Evolutionary conservation across 75 land plant genomes (phyloP).

Genomic region (Larix kaempferi): DNA sequence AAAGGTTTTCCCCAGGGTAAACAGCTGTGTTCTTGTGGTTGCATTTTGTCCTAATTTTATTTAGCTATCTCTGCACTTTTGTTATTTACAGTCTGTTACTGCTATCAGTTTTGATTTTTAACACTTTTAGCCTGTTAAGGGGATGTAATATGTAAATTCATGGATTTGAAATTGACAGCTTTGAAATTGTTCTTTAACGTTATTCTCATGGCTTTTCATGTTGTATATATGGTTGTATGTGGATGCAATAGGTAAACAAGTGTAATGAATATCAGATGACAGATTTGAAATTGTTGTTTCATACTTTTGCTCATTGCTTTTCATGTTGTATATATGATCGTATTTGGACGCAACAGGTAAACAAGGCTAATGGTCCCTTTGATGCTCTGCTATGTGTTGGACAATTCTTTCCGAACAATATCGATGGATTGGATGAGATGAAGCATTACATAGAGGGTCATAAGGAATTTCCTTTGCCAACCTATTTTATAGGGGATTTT

Average conservation of each 20-base stretch:
- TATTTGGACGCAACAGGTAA: conserved; percentile 54
- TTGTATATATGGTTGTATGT: not conserved
- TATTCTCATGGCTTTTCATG: conserved; percentile 1
- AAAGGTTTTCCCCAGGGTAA: too few relatives aligned
- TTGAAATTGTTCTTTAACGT: not conserved
- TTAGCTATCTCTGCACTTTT: too few relatives aligned
- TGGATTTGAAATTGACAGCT: not conserved
- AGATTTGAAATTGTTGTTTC: not conserved
- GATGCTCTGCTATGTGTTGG: conserved; percentile 94
- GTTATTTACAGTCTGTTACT: too few relatives aligned
- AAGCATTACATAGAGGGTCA: conserved; percentile 54
- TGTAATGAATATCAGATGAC: not conserved
- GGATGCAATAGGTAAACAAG: not conserved
- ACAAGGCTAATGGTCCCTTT: conserved; percentile 91
- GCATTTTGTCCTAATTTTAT: too few relatives aligned
- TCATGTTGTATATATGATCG: not conserved
- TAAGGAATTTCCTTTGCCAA: conserved; percentile 74
- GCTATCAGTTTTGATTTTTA: too few relatives aligned
- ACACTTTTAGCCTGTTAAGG: not conserved
- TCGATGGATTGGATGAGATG: conserved; percentile 54
- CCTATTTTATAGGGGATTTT: conserved; percentile 91
- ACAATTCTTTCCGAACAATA: conserved; percentile 81
- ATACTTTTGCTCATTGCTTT: not conserved
- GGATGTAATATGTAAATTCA: too few relatives aligned
- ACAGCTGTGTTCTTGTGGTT: too few relatives aligned